Conservation (phyloP, 1,139 yeast genomes). For the Candida albicans region DNA sequence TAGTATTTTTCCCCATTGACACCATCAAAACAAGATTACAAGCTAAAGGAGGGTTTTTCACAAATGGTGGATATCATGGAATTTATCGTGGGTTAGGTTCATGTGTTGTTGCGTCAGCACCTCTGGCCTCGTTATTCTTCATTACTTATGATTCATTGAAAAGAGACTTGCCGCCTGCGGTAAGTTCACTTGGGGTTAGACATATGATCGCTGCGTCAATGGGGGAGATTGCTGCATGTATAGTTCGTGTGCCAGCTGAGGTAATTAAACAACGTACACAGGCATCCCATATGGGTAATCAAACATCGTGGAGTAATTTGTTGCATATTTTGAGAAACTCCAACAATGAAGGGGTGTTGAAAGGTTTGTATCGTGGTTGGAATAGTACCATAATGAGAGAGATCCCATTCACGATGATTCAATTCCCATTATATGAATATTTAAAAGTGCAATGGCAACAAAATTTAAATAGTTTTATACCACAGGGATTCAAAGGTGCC, state of each 20-base stretch:
- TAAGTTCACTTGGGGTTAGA: slow-evolving; percentile 39
- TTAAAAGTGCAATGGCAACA: slow-evolving; percentile 57
- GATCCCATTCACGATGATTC: slow-evolving; percentile 92
- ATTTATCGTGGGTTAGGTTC: slow-evolving; percentile 91
- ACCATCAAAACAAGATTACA: slow-evolving; percentile 91
- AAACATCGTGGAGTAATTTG: slow-evolving; percentile 67
- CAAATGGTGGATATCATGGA: slow-evolving; percentile 90
- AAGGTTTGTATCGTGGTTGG: slow-evolving; percentile 92
- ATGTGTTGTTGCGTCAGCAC: slow-evolving; percentile 93
- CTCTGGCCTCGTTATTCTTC: slow-evolving; percentile 87
- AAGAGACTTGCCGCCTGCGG: slow-evolving; percentile 34
- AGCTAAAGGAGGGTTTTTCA: slow-evolving; percentile 91
- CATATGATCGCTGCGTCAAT: slow-evolving; percentile 88
- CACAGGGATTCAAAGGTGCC: slow-evolving; percentile 66
- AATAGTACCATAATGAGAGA: slow-evolving; percentile 88
- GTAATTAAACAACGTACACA: slow-evolving; percentile 95
- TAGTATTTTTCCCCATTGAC: slow-evolving; percentile 94
- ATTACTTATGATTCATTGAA: slow-evolving; percentile 84
- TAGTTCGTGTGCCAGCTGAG: slow-evolving; percentile 95
- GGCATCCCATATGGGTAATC: slow-evolving; percentile 49
- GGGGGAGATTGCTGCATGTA: slow-evolving; percentile 92
- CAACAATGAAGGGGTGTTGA: slow-evolving; percentile 73
- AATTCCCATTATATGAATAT: slow-evolving; percentile 89
- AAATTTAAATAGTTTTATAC: slow-evolving; percentile 29
- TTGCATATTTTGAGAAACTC: slow-evolving; percentile 54